phyloP scores from a whole-genome alignment of 129 eudicot species.

The Calendula officinalis region DNA sequence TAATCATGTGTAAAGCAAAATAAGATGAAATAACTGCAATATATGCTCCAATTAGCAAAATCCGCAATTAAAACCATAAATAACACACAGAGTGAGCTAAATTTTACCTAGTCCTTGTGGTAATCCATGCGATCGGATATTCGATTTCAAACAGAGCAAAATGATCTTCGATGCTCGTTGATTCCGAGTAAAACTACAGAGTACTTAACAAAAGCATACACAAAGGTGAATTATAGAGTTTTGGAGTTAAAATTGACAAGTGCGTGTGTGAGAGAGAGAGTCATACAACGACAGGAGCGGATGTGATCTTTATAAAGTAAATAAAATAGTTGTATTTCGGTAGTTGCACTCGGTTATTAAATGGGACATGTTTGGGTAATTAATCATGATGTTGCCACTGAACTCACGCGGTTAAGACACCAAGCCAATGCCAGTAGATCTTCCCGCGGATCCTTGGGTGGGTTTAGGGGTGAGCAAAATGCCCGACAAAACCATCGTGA shows the following conservation, averaged over 20 bases:
- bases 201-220: neutral
- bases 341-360: neutral
- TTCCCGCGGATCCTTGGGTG: conserved; percentile 20
- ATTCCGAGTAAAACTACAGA: conserved; percentile 23
- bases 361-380: neutral
- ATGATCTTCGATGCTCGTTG: conserved; percentile 19
- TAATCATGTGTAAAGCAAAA: conserved; percentile 8
- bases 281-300: conserved; percentile 32
- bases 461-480: no score
- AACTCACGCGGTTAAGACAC: conserved; percentile 19
- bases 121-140: conserved; percentile 30
- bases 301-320: no score
- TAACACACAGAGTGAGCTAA: neutral
- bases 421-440: neutral
- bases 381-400: conserved; percentile 26
- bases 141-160: conserved; percentile 15
- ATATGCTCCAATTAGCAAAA: neutral
- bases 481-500: no score
- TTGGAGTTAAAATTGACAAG: neutral
- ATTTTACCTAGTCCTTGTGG: conserved; percentile 33
- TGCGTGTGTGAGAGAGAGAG: conserved; percentile 3
- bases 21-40: neutral
- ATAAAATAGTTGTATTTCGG: neutral
- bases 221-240: conserved; percentile 14
- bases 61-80: neutral